Evolutionary conservation across 768 basidiomycete species (phyloP).

Genomic region (Termitomyces sp.): DNA sequence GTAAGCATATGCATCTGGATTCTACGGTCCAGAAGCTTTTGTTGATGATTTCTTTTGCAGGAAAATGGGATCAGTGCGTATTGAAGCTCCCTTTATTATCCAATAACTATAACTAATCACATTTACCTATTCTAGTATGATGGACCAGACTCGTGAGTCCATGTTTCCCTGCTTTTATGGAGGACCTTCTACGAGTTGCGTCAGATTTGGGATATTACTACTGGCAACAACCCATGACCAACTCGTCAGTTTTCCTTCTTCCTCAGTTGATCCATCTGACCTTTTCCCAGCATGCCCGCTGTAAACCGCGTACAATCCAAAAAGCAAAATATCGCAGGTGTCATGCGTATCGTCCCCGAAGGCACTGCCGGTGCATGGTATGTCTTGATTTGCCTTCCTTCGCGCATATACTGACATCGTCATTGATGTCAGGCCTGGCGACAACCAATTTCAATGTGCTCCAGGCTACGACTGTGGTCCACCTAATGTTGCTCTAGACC

Average conservation of each 20-base stretch:
- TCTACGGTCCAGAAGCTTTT: not conserved
- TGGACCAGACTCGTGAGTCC: constrained; percentile 60
- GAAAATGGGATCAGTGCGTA: constrained; percentile 62
- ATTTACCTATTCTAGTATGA: constrained; percentile 38
- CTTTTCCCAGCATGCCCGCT: constrained; percentile 39
- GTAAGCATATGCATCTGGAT: constrained; percentile 18
- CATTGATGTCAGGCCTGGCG: constrained; percentile 48
- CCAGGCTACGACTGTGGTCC: constrained; percentile 42
- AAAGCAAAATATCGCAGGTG: constrained; percentile 56
- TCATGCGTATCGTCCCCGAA: constrained; percentile 61
- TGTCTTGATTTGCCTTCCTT: not conserved
- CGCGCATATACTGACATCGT: not conserved
- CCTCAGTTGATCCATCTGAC: not conserved
- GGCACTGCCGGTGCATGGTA: constrained; percentile 58
- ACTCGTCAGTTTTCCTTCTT: constrained; percentile 35
- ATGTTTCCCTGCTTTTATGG: not conserved
- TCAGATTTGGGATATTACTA: constrained; percentile 56
- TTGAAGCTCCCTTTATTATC: not conserved
- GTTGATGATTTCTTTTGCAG: constrained; percentile 17
- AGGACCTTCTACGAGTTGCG: not conserved
- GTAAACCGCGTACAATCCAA: constrained; percentile 46
- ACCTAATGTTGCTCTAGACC: constrained; percentile 49
- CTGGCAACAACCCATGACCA: constrained; percentile 69
- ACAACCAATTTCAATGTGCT: constrained; percentile 55
- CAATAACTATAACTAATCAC: not conserved